Conservation (phyloP, 768 basidiomycete genomes). For the Punctularia strigosozonata region DNA sequence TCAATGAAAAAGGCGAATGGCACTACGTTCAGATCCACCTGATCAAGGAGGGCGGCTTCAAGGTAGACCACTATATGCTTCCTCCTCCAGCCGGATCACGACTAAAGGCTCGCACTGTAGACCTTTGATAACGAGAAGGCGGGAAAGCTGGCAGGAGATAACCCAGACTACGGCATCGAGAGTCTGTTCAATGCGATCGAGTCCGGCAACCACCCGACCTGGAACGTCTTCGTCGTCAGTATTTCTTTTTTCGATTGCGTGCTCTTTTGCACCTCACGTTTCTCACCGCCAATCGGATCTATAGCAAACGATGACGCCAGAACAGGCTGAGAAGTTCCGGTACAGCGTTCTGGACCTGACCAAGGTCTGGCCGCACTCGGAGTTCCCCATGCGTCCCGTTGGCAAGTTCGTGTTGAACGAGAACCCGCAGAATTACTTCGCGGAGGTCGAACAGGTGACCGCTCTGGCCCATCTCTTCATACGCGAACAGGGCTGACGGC, state of each 20-base stretch:
- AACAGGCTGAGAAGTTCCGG: constrained; percentile 83
- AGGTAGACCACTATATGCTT: constrained; percentile 28
- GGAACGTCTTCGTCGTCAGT: constrained; percentile 78
- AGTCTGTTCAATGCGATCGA: constrained; percentile 77
- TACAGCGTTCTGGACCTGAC: constrained; percentile 89
- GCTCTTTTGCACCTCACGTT: constrained; percentile 3
- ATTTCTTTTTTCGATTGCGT: neutral
- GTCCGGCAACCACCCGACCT: constrained; percentile 66
- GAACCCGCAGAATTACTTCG: constrained; percentile 80
- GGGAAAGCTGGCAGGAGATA: constrained; percentile 50
- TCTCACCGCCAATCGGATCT: constrained; percentile 7
- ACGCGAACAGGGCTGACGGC: no score
- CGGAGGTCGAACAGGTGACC: constrained; percentile 85
- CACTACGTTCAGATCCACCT: constrained; percentile 84
- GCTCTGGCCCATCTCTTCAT: constrained; percentile 14
- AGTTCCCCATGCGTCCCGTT: constrained; percentile 81
- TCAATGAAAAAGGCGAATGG: constrained; percentile 75
- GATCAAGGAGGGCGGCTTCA: constrained; percentile 70
- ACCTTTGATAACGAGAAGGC: constrained; percentile 65
- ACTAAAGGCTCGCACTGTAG: constrained; percentile 19
- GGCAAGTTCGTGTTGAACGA: constrained; percentile 78
- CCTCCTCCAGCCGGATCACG: neutral
- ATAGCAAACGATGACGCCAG: constrained; percentile 85
- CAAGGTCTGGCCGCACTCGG: constrained; percentile 81
- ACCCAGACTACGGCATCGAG: constrained; percentile 80